Conservation (phyloP, 495 filamentous ascomycete species). For the Pyrenopolyporus hunteri region DNA sequence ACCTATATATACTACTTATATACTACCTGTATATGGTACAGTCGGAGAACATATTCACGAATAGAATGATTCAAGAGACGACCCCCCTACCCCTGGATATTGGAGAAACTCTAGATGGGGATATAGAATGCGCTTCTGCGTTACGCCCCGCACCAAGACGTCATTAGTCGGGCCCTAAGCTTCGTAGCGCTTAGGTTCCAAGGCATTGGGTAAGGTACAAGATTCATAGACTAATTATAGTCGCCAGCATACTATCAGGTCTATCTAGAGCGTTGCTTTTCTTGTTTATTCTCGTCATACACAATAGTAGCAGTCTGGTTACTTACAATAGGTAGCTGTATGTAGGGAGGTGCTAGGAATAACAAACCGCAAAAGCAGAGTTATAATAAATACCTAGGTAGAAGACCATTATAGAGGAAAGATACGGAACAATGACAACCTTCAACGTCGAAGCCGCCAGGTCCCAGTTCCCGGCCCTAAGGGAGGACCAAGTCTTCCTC, state of each 20-base stretch:
- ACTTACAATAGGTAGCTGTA: too few species aligned
- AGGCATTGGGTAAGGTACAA: conserved; percentile 1
- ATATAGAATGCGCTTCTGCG: background rate
- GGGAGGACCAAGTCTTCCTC: conserved; percentile 69
- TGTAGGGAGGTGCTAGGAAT: too few species aligned
- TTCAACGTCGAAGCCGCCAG: conserved; percentile 62
- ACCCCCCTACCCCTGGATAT: too few species aligned
- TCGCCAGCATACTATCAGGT: background rate
- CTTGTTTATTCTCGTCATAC: too few species aligned
- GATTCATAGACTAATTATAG: background rate
- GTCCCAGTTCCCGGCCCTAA: conserved; percentile 67
- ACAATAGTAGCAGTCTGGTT: too few species aligned
- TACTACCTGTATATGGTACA: too few species aligned
- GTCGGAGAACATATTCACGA: too few species aligned
- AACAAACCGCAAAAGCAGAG: too few species aligned
- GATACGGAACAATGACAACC: conserved; percentile 17
- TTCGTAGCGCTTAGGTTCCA: conserved; percentile 12
- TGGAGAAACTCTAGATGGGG: background rate
- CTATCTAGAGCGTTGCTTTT: background rate
- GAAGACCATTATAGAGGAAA: too few species aligned
- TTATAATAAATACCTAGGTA: too few species aligned
- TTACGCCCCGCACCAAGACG: conserved; percentile 22
- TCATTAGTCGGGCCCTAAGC: conserved; percentile 8
- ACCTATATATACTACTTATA: too few species aligned
- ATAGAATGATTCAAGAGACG: too few species aligned